phyloP scores from a whole-genome alignment of 2,329 filamentous ascomycete genomes.

The Cryphonectria parasitica region DNA sequence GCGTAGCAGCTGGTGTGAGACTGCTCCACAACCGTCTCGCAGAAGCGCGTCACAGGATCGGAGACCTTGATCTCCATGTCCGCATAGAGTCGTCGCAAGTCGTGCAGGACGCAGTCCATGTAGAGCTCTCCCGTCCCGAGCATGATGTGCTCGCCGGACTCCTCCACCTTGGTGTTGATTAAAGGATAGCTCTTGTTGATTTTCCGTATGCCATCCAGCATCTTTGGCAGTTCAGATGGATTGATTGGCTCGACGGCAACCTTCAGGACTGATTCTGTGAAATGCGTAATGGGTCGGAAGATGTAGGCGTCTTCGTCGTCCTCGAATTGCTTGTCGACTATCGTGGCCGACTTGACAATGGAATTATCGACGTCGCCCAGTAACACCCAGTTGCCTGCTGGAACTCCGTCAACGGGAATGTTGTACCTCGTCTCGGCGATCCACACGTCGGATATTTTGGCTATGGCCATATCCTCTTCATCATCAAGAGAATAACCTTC shows the following conservation, averaged over 20 bases:
- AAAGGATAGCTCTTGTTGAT: slow-evolving; percentile 98
- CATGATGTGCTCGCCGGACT: slow-evolving; percentile 94
- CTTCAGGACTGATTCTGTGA: slow-evolving; percentile 97
- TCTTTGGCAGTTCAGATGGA: slow-evolving; percentile 95
- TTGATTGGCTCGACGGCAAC: slow-evolving; percentile 98
- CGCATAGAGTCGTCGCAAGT: slow-evolving; percentile 88
- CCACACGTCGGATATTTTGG: slow-evolving; percentile 83
- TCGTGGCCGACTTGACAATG: slow-evolving; percentile 94
- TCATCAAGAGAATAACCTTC: slow-evolving; percentile 97
- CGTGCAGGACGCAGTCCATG: slow-evolving; percentile 98
- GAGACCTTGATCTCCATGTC: slow-evolving; percentile 99
- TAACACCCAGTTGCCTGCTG: slow-evolving; percentile 92
- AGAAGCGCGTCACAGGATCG: slow-evolving; percentile 95
- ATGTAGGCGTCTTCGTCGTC: slow-evolving; percentile 94
- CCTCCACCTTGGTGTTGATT: slow-evolving; percentile 95
- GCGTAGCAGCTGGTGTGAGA: slow-evolving; percentile 98
- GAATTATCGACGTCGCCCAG: slow-evolving; percentile 94
- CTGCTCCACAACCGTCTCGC: slow-evolving; percentile 96
- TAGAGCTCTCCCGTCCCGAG: slow-evolving; percentile 97
- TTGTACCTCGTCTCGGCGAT: slow-evolving; percentile 94
- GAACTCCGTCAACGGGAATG: slow-evolving; percentile 86
- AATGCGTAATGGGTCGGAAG: slow-evolving; percentile 89
- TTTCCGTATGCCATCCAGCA: slow-evolving; percentile 94
- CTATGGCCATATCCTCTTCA: slow-evolving; percentile 93
- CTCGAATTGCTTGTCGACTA: slow-evolving; percentile 78